These are phyloP conservation scores for Millerozyma miso DNA, from an alignment of 805 yeast genomes.

Conservation along the genomic window DNA sequence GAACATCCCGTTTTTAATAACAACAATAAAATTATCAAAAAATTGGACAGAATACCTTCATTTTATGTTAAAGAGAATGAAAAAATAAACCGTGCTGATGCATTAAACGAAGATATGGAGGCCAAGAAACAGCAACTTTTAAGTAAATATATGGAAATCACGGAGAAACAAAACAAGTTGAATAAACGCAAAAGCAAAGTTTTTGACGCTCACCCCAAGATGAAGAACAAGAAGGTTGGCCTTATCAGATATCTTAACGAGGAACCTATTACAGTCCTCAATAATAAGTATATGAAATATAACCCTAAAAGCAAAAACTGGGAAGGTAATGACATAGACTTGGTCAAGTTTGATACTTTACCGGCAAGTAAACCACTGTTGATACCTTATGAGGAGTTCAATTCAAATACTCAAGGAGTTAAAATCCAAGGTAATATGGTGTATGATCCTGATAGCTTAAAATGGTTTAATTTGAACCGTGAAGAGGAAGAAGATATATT, in stretches of 20 bases:
- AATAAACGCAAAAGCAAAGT: slow-evolving; percentile 5
- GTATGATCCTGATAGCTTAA: slow-evolving; percentile 51
- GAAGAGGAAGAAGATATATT: slow-evolving; percentile 39
- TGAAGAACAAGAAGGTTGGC: slow-evolving; percentile 21
- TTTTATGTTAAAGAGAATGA: slow-evolving; percentile 23
- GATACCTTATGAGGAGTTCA: slow-evolving; percentile 27
- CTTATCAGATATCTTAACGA: slow-evolving; percentile 27
- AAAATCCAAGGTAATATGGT: slow-evolving; percentile 42
- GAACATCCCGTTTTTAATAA: slow-evolving; percentile 28
- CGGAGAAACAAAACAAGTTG: slow-evolving; percentile 15
- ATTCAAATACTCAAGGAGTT: slow-evolving; percentile 9
- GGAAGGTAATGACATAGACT: slow-evolving; percentile 65
- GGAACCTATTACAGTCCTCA: slow-evolving; percentile 9
- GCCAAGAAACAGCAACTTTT: slow-evolving; percentile 25
- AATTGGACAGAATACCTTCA: slow-evolving; percentile 39
- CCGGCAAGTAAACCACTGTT: slow-evolving; percentile 32
- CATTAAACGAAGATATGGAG: slow-evolving; percentile 4
- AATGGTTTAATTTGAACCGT: slow-evolving; percentile 51
- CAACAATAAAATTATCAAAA: slow-evolving; percentile 30
- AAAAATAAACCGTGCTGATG: neutral
- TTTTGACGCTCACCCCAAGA: slow-evolving; percentile 8
- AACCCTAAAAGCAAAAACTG: slow-evolving; percentile 50
- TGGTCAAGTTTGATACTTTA: slow-evolving; percentile 44
- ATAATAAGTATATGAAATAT: slow-evolving; percentile 42
- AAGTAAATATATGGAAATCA: slow-evolving; percentile 27